Evolutionary conservation across 2,329 filamentous ascomycete genomes (phyloP).

Genomic region (Penicillium sp.): DNA sequence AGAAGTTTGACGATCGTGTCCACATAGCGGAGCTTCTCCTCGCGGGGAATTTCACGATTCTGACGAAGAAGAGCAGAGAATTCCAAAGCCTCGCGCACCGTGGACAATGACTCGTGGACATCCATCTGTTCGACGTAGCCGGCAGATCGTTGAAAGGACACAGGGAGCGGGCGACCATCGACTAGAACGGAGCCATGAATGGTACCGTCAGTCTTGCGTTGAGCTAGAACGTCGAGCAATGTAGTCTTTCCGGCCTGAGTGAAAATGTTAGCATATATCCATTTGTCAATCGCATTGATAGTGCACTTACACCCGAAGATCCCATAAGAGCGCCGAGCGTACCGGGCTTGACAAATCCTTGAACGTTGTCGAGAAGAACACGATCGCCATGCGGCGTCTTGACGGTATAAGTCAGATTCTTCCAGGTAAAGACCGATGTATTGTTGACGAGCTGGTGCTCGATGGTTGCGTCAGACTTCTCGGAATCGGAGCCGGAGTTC

Average conservation of each 20-base stretch:
- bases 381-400: slow-evolving; percentile 61
- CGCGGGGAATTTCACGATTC: slow-evolving; percentile 56
- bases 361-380: slow-evolving; percentile 69
- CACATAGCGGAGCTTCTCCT: slow-evolving; percentile 69
- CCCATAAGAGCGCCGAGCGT: slow-evolving; percentile 79
- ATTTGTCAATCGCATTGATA: slow-evolving; percentile 1
- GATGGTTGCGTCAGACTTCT: slow-evolving; percentile 33
- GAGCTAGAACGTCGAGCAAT: slow-evolving; percentile 74
- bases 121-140: slow-evolving; percentile 74
- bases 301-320: slow-evolving; percentile 66
- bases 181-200: slow-evolving; percentile 69
- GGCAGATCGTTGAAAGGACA: slow-evolving; percentile 70
- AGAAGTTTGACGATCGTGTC: slow-evolving; percentile 68
- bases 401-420: slow-evolving; percentile 73
- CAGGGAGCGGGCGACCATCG: slow-evolving; percentile 64
- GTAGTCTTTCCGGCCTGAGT: slow-evolving; percentile 67
- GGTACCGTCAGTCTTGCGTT: slow-evolving; percentile 69
- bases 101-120: slow-evolving; percentile 69
- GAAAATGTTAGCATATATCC: slow-evolving; percentile 2
- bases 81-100: slow-evolving; percentile 68
- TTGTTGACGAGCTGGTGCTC: slow-evolving; percentile 62
- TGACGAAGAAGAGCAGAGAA: slow-evolving; percentile 70
- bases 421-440: slow-evolving; percentile 75
- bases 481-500: slow-evolving; percentile 28
- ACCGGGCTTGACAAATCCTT: slow-evolving; percentile 78